phyloP scores from a whole-genome alignment of 2,329 filamentous ascomycete genomes.

The Microdochium trichocladiopsis region DNA sequence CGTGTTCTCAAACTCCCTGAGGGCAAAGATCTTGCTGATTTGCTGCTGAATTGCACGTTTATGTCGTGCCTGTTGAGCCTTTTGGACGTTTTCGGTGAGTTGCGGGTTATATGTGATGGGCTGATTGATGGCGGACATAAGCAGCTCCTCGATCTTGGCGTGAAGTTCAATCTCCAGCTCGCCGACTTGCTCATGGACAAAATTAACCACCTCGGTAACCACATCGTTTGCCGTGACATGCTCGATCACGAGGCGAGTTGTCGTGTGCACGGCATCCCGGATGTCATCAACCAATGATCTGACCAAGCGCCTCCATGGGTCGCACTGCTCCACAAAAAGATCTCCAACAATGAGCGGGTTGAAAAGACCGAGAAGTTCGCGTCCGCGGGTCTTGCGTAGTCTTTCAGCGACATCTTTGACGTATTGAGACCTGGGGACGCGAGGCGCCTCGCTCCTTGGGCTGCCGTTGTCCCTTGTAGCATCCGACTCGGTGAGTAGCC shows the following conservation, averaged over 20 bases:
- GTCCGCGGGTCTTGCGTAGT: slow-evolving; percentile 34
- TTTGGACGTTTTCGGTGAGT: slow-evolving; percentile 30
- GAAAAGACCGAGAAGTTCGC: slow-evolving; percentile 54
- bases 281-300: slow-evolving; percentile 38
- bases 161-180: slow-evolving; percentile 24
- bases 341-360: slow-evolving; percentile 52
- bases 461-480: slow-evolving; percentile 3
- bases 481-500: slow-evolving; percentile 14
- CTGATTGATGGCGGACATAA: slow-evolving; percentile 33
- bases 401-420: slow-evolving; percentile 29
- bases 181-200: slow-evolving; percentile 24
- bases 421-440: slow-evolving; percentile 25
- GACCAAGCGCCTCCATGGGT: slow-evolving; percentile 43
- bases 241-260: slow-evolving; percentile 38
- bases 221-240: slow-evolving; percentile 32
- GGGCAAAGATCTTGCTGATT: background rate
- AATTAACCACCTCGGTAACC: slow-evolving; percentile 27
- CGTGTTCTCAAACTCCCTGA: background rate
- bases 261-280: slow-evolving; percentile 33
- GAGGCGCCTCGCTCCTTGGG: background rate
- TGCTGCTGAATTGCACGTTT: background rate
- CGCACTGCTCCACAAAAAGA: slow-evolving; percentile 52
- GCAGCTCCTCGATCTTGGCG: slow-evolving; percentile 37
- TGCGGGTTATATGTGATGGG: slow-evolving; percentile 49
- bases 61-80: slow-evolving; percentile 5